Evolutionary conservation across 768 basidiomycete genomes (phyloP).

Genomic region (Boletus pseudo-olivaceus): DNA sequence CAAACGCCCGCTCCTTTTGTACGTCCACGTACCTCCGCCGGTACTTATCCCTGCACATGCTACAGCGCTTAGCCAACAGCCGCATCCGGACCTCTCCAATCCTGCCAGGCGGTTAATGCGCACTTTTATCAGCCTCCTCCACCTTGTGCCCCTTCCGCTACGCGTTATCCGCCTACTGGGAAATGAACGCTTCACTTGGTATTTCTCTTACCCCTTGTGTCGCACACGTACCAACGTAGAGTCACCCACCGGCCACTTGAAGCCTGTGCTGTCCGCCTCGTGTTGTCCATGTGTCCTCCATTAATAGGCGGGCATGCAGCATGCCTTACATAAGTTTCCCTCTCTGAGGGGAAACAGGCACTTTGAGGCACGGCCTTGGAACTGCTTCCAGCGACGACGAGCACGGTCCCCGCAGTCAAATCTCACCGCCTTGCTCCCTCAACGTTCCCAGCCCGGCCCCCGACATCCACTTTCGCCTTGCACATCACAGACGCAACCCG

Average conservation of each 20-base stretch:
- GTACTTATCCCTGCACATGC: not conserved
- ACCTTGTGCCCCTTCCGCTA: not conserved
- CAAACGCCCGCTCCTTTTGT: not conserved
- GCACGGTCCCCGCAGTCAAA: not conserved
- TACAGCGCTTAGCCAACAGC: not conserved
- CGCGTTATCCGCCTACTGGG: not conserved
- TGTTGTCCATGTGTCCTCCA: constrained; percentile 15
- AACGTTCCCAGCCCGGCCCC: not conserved
- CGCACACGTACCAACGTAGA: not conserved
- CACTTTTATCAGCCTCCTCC: not conserved
- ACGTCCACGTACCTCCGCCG: constrained; percentile 4
- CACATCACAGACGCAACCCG: not conserved
- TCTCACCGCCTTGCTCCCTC: not conserved
- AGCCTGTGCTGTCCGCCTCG: constrained; percentile 14
- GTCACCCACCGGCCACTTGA: not conserved
- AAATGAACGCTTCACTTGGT: not conserved
- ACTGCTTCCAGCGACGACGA: not conserved
- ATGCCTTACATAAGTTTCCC: constrained; percentile 15
- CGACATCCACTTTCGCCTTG: not conserved
- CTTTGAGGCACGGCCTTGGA: constrained; percentile 1
- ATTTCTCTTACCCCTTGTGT: not conserved
- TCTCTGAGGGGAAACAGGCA: not conserved
- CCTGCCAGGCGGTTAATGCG: not conserved
- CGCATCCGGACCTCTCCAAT: not conserved
- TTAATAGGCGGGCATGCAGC: constrained; percentile 9